These are phyloP conservation scores for Asterella californica DNA, from an alignment of 225 moss, liverwort and hornwort species.

Conservation along the genomic window DNA sequence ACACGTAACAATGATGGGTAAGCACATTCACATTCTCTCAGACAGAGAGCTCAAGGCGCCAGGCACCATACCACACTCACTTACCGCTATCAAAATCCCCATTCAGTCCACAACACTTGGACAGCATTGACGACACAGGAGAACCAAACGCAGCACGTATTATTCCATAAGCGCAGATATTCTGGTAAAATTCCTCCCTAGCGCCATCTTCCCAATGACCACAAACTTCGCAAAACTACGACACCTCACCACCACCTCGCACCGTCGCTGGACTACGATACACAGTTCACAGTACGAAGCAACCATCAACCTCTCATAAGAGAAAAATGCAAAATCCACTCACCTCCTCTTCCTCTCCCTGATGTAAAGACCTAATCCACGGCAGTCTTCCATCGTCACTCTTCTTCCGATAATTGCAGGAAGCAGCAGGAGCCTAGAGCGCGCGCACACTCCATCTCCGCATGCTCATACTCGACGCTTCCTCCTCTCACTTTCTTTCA, in stretches of 20 bases:
- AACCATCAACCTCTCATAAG: neutral
- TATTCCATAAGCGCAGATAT: neutral
- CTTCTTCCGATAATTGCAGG: neutral
- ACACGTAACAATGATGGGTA: neutral
- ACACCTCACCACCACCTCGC: neutral
- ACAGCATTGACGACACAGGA: neutral
- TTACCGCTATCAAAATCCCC: neutral
- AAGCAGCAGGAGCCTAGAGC: slow-evolving; percentile 1
- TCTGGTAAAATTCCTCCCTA: neutral
- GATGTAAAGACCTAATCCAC: neutral
- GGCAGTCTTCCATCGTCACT: neutral
- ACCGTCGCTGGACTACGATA: neutral
- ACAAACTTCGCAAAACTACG: no score
- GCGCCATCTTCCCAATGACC: neutral
- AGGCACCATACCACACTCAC: neutral
- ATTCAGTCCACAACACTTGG: neutral
- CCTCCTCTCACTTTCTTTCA: neutral
- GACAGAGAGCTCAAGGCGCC: neutral
- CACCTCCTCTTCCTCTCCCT: neutral
- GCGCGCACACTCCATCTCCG: neutral
- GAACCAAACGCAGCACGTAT: neutral
- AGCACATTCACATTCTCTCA: neutral
- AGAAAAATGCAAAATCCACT: neutral
- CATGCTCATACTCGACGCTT: neutral
- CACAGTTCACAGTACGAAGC: neutral